Conservation (phyloP, 2,329 filamentous ascomycete species). For the Neonectria magnoliae region DNA sequence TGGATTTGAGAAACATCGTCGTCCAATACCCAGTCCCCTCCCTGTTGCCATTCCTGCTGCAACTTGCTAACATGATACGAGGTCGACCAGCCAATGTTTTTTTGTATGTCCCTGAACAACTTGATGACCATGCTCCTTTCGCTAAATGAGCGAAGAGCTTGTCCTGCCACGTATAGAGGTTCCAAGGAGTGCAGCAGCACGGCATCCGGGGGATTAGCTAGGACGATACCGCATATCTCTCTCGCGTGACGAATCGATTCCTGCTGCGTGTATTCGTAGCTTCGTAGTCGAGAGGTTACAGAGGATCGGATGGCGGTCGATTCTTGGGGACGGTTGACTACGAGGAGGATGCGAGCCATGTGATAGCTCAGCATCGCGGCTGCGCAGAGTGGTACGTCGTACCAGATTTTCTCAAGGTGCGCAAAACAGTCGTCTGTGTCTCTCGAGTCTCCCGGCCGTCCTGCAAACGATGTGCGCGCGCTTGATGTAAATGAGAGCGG, state of each 20-base stretch:
- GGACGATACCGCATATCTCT: constrained; percentile 35
- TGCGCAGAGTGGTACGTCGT: constrained; percentile 69
- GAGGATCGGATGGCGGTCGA: constrained; percentile 37
- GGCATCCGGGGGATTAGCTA: constrained; percentile 29
- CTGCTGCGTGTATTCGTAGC: constrained; percentile 25
- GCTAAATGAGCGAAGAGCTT: constrained; percentile 18
- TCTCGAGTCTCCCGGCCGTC: neutral
- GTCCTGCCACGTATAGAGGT: constrained; percentile 35
- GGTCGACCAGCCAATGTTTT: neutral
- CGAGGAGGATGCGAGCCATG: constrained; percentile 69
- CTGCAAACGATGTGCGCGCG: constrained; percentile 22
- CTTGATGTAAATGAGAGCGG: constrained; percentile 25
- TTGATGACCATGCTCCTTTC: neutral
- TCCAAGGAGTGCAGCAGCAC: constrained; percentile 35
- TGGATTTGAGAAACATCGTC: neutral
- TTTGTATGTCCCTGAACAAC: neutral
- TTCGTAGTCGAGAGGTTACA: constrained; percentile 29
- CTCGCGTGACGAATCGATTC: constrained; percentile 29
- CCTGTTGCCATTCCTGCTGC: neutral
- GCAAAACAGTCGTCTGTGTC: neutral
- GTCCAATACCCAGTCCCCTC: neutral
- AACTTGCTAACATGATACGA: neutral
- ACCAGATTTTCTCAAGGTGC: constrained; percentile 67
- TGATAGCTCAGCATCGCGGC: constrained; percentile 74
- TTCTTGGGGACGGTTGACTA: constrained; percentile 58